Conservation (phyloP, 1,139 yeast genomes). For the Blastobotrys elegans region DNA sequence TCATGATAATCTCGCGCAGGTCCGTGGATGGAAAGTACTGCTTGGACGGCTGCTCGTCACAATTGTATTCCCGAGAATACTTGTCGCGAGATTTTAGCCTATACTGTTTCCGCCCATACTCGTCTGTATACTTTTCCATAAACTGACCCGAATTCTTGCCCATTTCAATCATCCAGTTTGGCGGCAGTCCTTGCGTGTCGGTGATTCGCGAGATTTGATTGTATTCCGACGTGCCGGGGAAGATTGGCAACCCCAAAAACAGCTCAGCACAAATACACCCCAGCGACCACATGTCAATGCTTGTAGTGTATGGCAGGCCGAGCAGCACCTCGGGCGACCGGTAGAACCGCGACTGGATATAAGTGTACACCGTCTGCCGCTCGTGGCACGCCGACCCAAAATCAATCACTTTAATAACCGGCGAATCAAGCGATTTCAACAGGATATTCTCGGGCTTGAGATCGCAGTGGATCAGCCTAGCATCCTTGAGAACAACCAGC, state of each 20-base stretch:
- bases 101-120: conserved; percentile 39
- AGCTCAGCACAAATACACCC: conserved; percentile 96
- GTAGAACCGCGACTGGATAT: conserved; percentile 92
- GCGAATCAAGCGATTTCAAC: conserved; percentile 74
- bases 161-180: conserved; percentile 94
- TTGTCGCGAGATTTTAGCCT: conserved; percentile 53
- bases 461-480: conserved; percentile 91
- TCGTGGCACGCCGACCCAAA: conserved; percentile 97
- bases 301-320: conserved; percentile 80
- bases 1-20: conserved; percentile 67
- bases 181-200: conserved; percentile 82
- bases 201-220: conserved; percentile 82
- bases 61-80: conserved; percentile 50
- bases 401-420: conserved; percentile 88
- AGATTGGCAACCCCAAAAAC: conserved; percentile 86
- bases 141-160: conserved; percentile 79
- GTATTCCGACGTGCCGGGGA: conserved; percentile 93
- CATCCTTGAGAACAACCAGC: conserved; percentile 70
- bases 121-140: conserved; percentile 44
- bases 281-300: conserved; percentile 97
- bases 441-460: conserved; percentile 93
- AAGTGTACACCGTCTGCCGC: conserved; percentile 82
- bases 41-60: conserved; percentile 73
- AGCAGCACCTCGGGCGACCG: conserved; percentile 92
- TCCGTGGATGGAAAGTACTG: conserved; percentile 75